Base-by-base conservation (phyloP, 345 rosid genomes). In the Mangifera indica region DNA sequence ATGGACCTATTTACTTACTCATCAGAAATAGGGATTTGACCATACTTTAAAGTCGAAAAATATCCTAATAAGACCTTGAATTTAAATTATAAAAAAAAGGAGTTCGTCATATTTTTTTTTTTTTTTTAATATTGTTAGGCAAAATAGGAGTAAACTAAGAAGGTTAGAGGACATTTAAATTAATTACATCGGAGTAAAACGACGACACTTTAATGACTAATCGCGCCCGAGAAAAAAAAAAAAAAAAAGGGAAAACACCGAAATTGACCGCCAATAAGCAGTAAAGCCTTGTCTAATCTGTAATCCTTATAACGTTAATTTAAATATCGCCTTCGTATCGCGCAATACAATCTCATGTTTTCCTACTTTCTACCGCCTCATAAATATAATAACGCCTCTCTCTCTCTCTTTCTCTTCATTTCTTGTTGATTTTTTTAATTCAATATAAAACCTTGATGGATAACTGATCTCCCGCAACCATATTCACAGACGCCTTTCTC, bases 401-500 rank as follows among this genome's bases (percentile, higher is more conserved):
- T 22, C 5, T 21, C 0, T 42, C 29, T 45, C 10, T 26, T 7
- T 15, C 5, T 20, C 0, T 29, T 10, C 11, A 2, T 25, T 10
- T 53, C 13, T 32, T 54, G 4, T 4, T 45, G n/a, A 45, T 45
- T 45, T 29, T n/a, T 29, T 53, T 54, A n/a, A 37, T 32, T 2
- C 5, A 67, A 32, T 53, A 54, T 70, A 62, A 40, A 56, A 51
- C 44, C 75, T 67, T 42, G 45, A 13, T 52, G n/a, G n/a, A 74
- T 60, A 75, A 74, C 78, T 71, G 75, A 70, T 80, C 74, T 75
- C 34, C 80, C 78, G 72, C 73, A 78, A 80, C 75, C 80, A 59
- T 61, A 63, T 75, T 78, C 80, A 59, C 57, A 63, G 71, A 71
- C 46, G 60, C 66, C 64, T 53, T 73, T 70, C 63, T 69, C 73